Evolutionary conservation across 164 flowering plant genomes (phyloP), one percentile per base, ranked within the genome.

Genomic region (Tinospora cordifolia): DNA sequence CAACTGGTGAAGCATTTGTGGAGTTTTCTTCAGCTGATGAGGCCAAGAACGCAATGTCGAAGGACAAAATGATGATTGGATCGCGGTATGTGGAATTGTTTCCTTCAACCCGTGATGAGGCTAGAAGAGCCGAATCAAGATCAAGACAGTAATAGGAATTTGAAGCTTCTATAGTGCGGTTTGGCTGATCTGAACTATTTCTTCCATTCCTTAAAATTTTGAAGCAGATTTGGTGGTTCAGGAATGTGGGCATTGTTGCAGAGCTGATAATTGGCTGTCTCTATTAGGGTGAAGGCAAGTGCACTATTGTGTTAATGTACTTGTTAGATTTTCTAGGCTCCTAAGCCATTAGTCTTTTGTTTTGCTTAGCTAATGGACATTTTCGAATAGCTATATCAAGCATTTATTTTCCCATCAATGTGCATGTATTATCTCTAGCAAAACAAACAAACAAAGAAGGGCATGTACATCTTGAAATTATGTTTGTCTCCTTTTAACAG

Each of bases 1-100:
- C 90, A 26, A 91, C 96, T 0, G 98, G 98, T 49, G 98, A 93
- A 78, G 97, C 96, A 0, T 93, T 73, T 77, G 96, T 90, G 66
- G 96, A 90, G 84, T 90, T 93, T 83, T 79, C 63, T 64, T 90
- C 97, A 22, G 84, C 82, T 22, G 93, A 90, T 44, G 97, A 88
- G 76, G 93, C 96, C 21, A 90, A 81, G 81, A 83, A 75, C 70
- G 97, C 97, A 2, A 91, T 93, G 96, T 17, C 79, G 78, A 90
- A 88, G 80, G 96, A 93, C 81, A 90, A 86, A 87, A 88, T 83
- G 93, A 81, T 82, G 27, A 87, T 93, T 14, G 96, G 97, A 3
- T 83, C 92, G 0, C 84, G 97, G 51, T 91, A 91, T 54, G 89
- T 91, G 30, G 98, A 93, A 81, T 85, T 91, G 73, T 91, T 90